phyloP scores from a whole-genome alignment of 306 rosid species.

The Vigna angularis region DNA sequence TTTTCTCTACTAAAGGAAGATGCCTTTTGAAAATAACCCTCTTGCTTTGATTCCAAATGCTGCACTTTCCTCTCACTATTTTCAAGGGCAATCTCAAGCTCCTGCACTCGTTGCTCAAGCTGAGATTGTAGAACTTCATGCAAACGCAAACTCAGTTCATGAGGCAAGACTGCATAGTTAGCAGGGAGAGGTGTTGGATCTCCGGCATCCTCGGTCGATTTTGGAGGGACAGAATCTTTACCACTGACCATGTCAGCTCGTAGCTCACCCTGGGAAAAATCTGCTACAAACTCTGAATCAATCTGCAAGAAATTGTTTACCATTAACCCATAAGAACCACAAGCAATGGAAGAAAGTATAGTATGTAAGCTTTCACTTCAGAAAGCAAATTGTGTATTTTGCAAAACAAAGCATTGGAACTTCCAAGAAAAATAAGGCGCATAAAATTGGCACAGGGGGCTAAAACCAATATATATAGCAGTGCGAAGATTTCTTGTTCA shows the following conservation, averaged over 20 bases:
- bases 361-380: conserved; percentile 4
- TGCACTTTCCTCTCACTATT: conserved; percentile 63
- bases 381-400: background rate
- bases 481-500: background rate
- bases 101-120: conserved; percentile 77
- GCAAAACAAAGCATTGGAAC: background rate
- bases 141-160: conserved; percentile 77
- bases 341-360: background rate
- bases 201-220: conserved; percentile 51
- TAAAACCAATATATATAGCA: conserved; percentile 19
- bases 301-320: conserved; percentile 66
- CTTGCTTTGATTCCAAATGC: conserved; percentile 51
- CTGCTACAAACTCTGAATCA: conserved; percentile 71
- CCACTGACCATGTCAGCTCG: conserved; percentile 51
- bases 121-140: conserved; percentile 80
- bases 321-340: conserved; percentile 26
- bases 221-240: conserved; percentile 26
- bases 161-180: conserved; percentile 76
- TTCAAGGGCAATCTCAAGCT: conserved; percentile 86
- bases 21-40: conserved; percentile 36
- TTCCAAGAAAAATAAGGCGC: conserved; percentile 20
- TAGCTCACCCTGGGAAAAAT: conserved; percentile 78
- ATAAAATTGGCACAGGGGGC: background rate
- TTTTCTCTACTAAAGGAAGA: conserved; percentile 46
- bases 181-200: conserved; percentile 53